A percentile compares a stretch with the other conserved stretches of the same genome.
Evolutionary conservation across 1,139 yeast genomes (phyloP).

Genomic region (Candida sp.): DNA sequence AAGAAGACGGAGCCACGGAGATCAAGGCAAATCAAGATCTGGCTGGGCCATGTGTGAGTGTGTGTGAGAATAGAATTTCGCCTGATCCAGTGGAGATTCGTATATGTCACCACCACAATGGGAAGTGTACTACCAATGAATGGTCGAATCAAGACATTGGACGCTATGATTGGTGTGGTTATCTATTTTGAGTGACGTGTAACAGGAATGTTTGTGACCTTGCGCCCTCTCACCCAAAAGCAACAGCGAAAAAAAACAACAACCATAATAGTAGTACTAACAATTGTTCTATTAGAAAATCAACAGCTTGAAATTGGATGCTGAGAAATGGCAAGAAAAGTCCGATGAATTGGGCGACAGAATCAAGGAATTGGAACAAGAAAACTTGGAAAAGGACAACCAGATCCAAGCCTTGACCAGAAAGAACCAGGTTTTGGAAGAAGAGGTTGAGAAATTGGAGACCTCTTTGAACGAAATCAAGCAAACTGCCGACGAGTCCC

Average conservation of each 20-base stretch:
- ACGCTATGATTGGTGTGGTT: background rate
- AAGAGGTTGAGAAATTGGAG: constrained; percentile 90
- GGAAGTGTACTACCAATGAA: too few relatives aligned
- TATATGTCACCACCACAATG: too few relatives aligned
- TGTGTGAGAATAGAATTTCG: background rate
- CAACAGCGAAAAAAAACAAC: background rate
- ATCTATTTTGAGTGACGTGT: background rate
- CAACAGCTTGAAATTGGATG: constrained; percentile 89
- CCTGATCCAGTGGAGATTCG: too few relatives aligned
- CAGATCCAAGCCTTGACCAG: constrained; percentile 92
- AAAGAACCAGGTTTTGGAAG: constrained; percentile 90
- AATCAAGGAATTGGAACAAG: constrained; percentile 92
- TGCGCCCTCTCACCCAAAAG: background rate
- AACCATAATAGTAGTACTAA: constrained; percentile 17
- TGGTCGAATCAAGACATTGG: too few relatives aligned
- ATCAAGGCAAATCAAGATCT: background rate
- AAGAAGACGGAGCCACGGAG: background rate
- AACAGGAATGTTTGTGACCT: background rate
- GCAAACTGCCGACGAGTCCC: constrained; percentile 92
- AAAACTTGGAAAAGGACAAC: constrained; percentile 89
- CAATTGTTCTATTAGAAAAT: constrained; percentile 61
- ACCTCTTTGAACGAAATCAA: constrained; percentile 78
- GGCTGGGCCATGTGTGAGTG: background rate
- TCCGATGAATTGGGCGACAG: constrained; percentile 84
- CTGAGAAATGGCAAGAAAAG: constrained; percentile 97